phyloP scores from a whole-genome alignment of 768 basidiomycete genomes.

The Phylloporus arenicola region DNA sequence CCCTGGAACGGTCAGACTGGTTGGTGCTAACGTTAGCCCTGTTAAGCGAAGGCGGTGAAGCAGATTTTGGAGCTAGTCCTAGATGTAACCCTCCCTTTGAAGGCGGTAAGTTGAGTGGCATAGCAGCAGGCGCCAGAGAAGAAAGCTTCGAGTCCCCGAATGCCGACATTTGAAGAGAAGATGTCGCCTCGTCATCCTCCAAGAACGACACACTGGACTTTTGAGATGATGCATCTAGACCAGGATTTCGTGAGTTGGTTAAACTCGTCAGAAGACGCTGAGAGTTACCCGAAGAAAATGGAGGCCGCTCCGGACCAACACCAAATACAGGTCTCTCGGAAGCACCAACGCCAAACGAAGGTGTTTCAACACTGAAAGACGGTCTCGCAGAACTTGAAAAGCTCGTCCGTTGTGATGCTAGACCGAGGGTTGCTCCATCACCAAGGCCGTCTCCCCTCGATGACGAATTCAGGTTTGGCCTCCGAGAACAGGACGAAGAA shows the following conservation, averaged over 20 bases:
- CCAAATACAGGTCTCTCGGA: slow-evolving; percentile 20
- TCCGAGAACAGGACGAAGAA: slow-evolving; percentile 21
- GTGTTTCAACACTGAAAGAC: slow-evolving; percentile 19
- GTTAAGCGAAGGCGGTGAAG: slow-evolving; percentile 8
- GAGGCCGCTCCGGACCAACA: slow-evolving; percentile 9
- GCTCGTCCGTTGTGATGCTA: slow-evolving; percentile 20
- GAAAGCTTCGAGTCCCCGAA: slow-evolving; percentile 5
- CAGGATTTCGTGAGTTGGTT: slow-evolving; percentile 4
- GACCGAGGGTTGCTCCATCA: slow-evolving; percentile 15
- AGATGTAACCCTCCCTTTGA: slow-evolving; percentile 9
- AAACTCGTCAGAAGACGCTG: slow-evolving; percentile 9
- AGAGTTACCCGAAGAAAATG: slow-evolving; percentile 8
- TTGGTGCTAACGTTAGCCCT: not conserved
- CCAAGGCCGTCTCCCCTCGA: slow-evolving; percentile 15
- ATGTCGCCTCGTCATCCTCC: slow-evolving; percentile 15
- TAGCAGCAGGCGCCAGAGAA: slow-evolving; percentile 10
- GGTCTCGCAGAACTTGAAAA: slow-evolving; percentile 15
- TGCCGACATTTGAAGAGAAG: slow-evolving; percentile 4
- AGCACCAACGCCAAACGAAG: slow-evolving; percentile 6
- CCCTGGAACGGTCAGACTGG: slow-evolving; percentile 12
- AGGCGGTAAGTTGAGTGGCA: slow-evolving; percentile 14
- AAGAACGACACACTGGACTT: slow-evolving; percentile 7
- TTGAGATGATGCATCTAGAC: slow-evolving; percentile 9
- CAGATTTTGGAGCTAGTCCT: slow-evolving; percentile 6
- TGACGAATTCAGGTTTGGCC: slow-evolving; percentile 15